Evolutionary conservation across 2,329 filamentous ascomycete species (phyloP), one percentile per base, ranked within the genome.

Genomic region (Fusarium sp.): DNA sequence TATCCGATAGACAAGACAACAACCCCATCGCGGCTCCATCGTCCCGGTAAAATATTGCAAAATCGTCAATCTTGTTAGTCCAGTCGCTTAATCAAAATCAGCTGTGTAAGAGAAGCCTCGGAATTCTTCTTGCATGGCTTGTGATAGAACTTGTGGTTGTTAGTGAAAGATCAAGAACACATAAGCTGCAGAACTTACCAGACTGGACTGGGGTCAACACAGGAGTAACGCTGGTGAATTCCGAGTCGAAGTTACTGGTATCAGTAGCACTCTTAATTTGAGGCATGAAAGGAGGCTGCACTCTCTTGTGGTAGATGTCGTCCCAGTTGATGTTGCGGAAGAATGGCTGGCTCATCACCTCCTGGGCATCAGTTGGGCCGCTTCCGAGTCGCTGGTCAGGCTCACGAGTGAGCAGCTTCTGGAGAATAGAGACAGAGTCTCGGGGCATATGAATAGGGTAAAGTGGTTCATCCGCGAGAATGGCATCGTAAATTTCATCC

Each of bases 101-200:
- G 94, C 94, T 59, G 94, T 96, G 85, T 99, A 99, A 32, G 96
- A 98, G 87, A 99, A 99, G 75, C 96, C 96, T 68, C 96, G 91
- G 92, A 99, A 99, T 83, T 99, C 95, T 86, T 99, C 96, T 86
- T 99, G 96, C 95, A 98, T 98, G 48, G 95, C 94, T 87, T 98
- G 96, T 35, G 96, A 97, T 73, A 99, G 89, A 50, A 99, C 96
- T 98, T 22, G 76, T 2, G 8, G 9, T 20, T 13, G 65, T 82
- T 74, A 85, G 80, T 54, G 14, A 66, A 26, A 66, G 67, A n/a
- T 11, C 12, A 24, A 22, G 4, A 35, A 72, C 51, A 12, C 44
- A 30, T 20, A 30, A n/a, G 30, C 9, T 18, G 36, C 24, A 28
- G 30, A 20, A 87, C 93, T 86, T 93, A 97, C 95, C 95, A 84